Evolutionary conservation across 768 basidiomycete species (phyloP).

Genomic region (Pilatotrama ljubarskyi): DNA sequence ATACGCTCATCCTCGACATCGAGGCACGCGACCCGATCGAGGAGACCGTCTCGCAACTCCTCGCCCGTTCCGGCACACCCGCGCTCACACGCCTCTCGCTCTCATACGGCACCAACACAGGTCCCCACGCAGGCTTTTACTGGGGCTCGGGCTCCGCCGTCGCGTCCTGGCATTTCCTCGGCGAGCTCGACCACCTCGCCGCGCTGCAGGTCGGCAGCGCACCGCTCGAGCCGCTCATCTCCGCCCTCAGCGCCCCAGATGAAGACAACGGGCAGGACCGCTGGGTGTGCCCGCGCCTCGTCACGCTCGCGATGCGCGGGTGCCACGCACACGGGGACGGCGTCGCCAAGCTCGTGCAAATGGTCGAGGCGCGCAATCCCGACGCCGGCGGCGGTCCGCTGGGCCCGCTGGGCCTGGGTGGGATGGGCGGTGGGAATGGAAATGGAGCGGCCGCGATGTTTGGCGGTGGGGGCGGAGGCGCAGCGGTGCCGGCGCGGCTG

Average conservation of each 20-base stretch:
- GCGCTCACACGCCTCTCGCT: constrained; percentile 60
- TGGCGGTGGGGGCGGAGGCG: constrained; percentile 18
- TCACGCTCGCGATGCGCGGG: constrained; percentile 57
- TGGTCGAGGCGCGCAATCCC: constrained; percentile 75
- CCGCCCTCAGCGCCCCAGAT: constrained; percentile 57
- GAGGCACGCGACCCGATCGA: constrained; percentile 77
- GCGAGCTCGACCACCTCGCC: constrained; percentile 56
- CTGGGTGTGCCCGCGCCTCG: constrained; percentile 68
- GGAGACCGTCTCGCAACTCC: constrained; percentile 62
- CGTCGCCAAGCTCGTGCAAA: constrained; percentile 65
- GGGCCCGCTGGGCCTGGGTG: background rate
- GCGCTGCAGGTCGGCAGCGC: constrained; percentile 65
- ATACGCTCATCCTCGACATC: constrained; percentile 64
- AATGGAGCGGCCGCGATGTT: background rate
- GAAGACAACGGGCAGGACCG: constrained; percentile 50
- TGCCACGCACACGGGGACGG: constrained; percentile 68
- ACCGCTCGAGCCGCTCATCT: constrained; percentile 62
- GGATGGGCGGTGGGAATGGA: constrained; percentile 17
- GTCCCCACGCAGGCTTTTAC: constrained; percentile 45
- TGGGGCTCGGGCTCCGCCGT: constrained; percentile 59
- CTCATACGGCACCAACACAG: constrained; percentile 49
- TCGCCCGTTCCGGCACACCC: constrained; percentile 60
- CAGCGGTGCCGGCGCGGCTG: constrained; percentile 47
- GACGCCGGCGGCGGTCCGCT: constrained; percentile 32
- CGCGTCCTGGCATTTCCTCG: constrained; percentile 67